Base-by-base conservation (phyloP, 2,329 filamentous ascomycete species). In the Colletotrichum australisinense region DNA sequence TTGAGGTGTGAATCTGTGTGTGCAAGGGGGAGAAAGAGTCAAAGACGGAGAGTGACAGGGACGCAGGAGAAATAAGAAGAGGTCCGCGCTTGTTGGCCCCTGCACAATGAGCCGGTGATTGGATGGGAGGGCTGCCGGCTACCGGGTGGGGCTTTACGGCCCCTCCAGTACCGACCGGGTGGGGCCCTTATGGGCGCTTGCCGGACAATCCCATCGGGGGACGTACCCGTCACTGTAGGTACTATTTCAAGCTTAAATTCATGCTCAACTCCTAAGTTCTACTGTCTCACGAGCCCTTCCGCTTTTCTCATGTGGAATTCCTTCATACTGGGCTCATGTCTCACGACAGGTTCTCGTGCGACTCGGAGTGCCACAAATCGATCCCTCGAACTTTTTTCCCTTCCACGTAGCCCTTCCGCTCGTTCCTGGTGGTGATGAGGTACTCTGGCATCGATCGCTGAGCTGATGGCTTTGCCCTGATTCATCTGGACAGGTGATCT, bases 51-150 rank as follows among this genome's bases (percentile, higher is more conserved):
- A 19, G 49, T 30, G 32, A 35, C 26, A 46, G 62, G 58, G 24
- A 11, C 30, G 22, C 28, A 16, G 42, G 60, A 42, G 59, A 71
- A 67, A 67, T 46, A 52, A 53, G 57, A 57, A 38, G 59, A 52
- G 52, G 69, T 22, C 65, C 69, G 65, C 69, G 69, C 69, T 72
- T 72, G 49, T 5, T 9, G 22, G 35, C 57, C 64, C 58, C 59
- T 69, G 56, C 57, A 26, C 5, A 12, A 12, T n/a, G 52, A 28
- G 22, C 22, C 2, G 38, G 58, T 26, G 58, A 72, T 72, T 72
- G 65, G 69, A 38, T 24, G 28, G 26, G 63, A 60, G 56, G 5
- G 24, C 56, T 62, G 57, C 63, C 64, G 63, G 26, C 4, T 49
- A 14, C 30, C 26, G 46, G 26, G 49, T 58, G 56, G 46, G 26